Percentiles rank a stretch among this genome's conserved stretches.
phyloP scores from a whole-genome alignment of 2,329 filamentous ascomycete species.

The Aspergillus sp. region DNA sequence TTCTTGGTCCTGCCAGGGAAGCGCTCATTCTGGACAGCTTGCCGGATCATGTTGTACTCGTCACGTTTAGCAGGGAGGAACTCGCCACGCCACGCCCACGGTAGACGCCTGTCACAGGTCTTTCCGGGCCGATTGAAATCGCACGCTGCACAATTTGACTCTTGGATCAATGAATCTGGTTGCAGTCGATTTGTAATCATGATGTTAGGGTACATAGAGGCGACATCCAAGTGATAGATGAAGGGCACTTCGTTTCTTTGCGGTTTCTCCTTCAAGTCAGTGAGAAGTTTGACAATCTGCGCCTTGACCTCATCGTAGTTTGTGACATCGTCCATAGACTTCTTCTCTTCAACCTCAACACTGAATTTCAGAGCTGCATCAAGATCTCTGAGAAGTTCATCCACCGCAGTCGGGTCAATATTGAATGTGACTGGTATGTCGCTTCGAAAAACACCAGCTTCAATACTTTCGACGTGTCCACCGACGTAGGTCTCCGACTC shows the following conservation, averaged over 20 bases:
- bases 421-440: constrained; percentile 95
- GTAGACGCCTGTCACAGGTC: constrained; percentile 90
- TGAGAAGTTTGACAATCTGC: constrained; percentile 75
- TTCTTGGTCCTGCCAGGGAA: constrained; percentile 82
- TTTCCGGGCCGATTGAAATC: constrained; percentile 98
- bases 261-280: constrained; percentile 76
- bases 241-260: constrained; percentile 83
- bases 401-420: constrained; percentile 84
- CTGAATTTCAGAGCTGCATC: constrained; percentile 90
- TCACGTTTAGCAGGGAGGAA: constrained; percentile 94
- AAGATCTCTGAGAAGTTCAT: constrained; percentile 83
- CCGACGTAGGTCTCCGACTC: constrained; percentile 98
- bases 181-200: constrained; percentile 99
- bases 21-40: constrained; percentile 86
- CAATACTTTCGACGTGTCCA: constrained; percentile 98
- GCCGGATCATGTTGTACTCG: constrained; percentile 98
- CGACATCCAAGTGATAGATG: constrained; percentile 98
- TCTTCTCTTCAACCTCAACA: constrained; percentile 81
- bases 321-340: constrained; percentile 74
- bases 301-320: constrained; percentile 85
- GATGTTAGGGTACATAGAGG: constrained; percentile 99
- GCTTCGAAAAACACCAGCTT: constrained; percentile 93
- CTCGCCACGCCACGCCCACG: constrained; percentile 98
- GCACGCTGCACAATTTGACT: constrained; percentile 94
- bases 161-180: constrained; percentile 97